Conservation (phyloP, 805 yeast species). For the Ogataea parapolymorpha region DNA sequence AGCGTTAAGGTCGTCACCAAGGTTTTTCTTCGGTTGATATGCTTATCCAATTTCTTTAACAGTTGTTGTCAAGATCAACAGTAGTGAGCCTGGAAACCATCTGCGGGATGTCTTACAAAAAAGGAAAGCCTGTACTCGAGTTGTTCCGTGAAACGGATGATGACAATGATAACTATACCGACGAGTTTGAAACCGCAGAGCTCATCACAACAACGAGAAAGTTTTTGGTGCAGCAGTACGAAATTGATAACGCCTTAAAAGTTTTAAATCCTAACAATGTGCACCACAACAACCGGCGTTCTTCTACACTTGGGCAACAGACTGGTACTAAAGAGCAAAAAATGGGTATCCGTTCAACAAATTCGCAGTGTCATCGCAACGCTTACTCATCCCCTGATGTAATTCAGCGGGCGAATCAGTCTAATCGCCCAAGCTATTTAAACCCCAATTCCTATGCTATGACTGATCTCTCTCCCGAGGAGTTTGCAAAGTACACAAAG, state of each 20-base stretch:
- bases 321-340: slow-evolving; percentile 1
- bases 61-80: slow-evolving; percentile 7
- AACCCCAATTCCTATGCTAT: slow-evolving; percentile 5
- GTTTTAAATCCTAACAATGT: slow-evolving; percentile 10
- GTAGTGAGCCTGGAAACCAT: slow-evolving; percentile 2
- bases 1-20: slow-evolving; percentile 8
- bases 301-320: slow-evolving; percentile 14
- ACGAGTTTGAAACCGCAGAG: slow-evolving; percentile 9
- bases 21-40: slow-evolving; percentile 7
- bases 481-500: slow-evolving; percentile 43
- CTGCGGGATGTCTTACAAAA: slow-evolving; percentile 10
- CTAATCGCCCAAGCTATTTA: background rate
- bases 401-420: background rate
- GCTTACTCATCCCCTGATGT: background rate
- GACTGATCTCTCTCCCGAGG: slow-evolving; percentile 17
- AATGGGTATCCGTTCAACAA: slow-evolving; percentile 8
- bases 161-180: slow-evolving; percentile 11
- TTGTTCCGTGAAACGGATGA: slow-evolving; percentile 11
- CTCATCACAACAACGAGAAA: slow-evolving; percentile 7
- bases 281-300: slow-evolving; percentile 13
- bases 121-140: slow-evolving; percentile 4
- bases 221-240: slow-evolving; percentile 9
- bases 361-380: slow-evolving; percentile 4
- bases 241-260: slow-evolving; percentile 10
- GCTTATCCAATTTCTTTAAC: background rate